Evolutionary conservation across 1,284 basidiomycete species (phyloP), one percentile per base, ranked within the genome.

Genomic region (Meripilus lineatus): DNA sequence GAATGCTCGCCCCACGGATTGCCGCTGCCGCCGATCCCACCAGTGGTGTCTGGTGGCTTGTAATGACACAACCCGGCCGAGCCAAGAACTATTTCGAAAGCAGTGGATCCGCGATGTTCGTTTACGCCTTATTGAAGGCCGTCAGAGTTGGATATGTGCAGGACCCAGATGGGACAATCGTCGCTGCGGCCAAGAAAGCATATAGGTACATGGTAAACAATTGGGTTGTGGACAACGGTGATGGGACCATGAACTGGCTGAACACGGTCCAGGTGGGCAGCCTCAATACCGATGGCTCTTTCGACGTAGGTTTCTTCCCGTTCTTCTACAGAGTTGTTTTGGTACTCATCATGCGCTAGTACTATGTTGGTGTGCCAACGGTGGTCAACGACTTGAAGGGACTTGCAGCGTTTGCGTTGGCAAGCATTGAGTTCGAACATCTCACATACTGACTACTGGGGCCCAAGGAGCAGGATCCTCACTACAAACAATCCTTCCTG

Each of bases 71-170:
- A 51, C 71, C 73, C n/a, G 71, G 70, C 11, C 54, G 70, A 11
- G 56, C 55, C 34, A 62, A 62, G 15, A 76, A 76, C 49, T 75
- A 75, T 47, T 71, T 74, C 48, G 73, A 76, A 62, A 73, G 70
- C 56, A 71, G 69, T 45, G 72, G 66, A 0, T 54, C 63, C 4
- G 61, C 66, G 28, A 75, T 75, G 73, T 74, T 69, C 48, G 66
- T 74, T 2, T 75, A 75, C 51, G 47, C 71, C 2, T 46, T 74
- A 22, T 53, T 75, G 49, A 72, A 71, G 48, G 70, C 61, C 3
- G 66, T 72, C 15, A 60, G 73, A 38, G 49, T 67, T 26, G 71
- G 72, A 1, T 69, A 67, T 50, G 52, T 75, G 2, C 18, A 49
- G 6, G 69, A 74, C 45, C 21, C 43, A 5, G 65, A 72, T 50